Percentiles rank a stretch among this genome's conserved stretches.
Conservation (phyloP, 345 rosid species). For the Corchorus olitorius region DNA sequence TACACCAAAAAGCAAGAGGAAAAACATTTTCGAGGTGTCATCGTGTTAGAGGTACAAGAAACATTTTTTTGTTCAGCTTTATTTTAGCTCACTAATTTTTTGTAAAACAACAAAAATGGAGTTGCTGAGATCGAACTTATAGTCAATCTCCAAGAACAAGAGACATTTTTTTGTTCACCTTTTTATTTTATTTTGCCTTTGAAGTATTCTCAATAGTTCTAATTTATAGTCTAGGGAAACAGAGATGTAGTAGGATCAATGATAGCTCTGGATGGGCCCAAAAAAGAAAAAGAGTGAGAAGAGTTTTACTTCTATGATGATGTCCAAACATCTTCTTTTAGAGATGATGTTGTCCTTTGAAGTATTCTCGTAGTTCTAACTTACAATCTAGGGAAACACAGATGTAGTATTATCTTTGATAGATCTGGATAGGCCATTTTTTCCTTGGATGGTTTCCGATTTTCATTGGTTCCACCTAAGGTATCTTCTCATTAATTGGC, state of each 20-base stretch:
- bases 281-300: background rate
- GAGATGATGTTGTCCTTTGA: background rate
- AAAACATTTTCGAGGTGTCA: constrained; percentile 82
- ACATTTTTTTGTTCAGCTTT: background rate
- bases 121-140: no score
- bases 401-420: background rate
- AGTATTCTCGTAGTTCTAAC: background rate
- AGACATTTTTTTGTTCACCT: background rate
- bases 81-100: background rate
- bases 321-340: background rate
- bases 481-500: background rate
- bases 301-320: background rate
- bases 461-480: constrained; percentile 1
- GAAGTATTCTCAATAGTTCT: no score
- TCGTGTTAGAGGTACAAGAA: constrained; percentile 69
- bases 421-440: background rate
- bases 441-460: background rate
- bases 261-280: no score
- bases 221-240: no score
- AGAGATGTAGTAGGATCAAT: no score
- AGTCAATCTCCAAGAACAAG: no score
- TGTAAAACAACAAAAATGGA: no score
- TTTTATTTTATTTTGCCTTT: background rate
- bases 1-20: constrained; percentile 97
- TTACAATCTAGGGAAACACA: background rate